These are phyloP conservation scores for Ceratocystiopsis minuta DNA, from an alignment of 2,329 filamentous ascomycete species.

Conservation along the genomic window DNA sequence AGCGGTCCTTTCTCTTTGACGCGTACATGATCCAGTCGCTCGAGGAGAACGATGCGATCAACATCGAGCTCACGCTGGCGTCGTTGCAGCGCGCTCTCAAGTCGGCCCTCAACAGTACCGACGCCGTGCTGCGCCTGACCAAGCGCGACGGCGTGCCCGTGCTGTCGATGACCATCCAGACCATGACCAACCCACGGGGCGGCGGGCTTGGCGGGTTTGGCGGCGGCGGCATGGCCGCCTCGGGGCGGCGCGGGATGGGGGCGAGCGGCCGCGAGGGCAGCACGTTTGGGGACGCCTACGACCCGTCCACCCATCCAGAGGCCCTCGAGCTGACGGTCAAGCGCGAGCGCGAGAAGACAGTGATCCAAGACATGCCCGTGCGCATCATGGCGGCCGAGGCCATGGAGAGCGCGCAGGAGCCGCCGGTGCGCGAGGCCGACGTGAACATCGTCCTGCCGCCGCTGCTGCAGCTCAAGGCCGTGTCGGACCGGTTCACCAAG, in stretches of 20 bases:
- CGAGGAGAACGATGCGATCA: slow-evolving; percentile 71
- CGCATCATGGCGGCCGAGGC: slow-evolving; percentile 67
- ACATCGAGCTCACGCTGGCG: slow-evolving; percentile 82
- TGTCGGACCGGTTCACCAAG: slow-evolving; percentile 89
- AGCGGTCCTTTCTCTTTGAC: slow-evolving; percentile 65
- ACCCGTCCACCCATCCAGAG: slow-evolving; percentile 13
- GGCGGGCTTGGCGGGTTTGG: slow-evolving; percentile 19
- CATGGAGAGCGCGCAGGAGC: slow-evolving; percentile 89
- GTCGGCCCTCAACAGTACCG: slow-evolving; percentile 65
- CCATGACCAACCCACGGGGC: slow-evolving; percentile 38
- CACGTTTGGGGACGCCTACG: background rate
- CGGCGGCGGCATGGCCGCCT: slow-evolving; percentile 16
- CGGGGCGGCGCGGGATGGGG: slow-evolving; percentile 14
- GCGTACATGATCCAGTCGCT: slow-evolving; percentile 73
- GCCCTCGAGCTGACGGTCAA: slow-evolving; percentile 35
- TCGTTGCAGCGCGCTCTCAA: slow-evolving; percentile 81
- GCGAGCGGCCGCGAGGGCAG: slow-evolving; percentile 22
- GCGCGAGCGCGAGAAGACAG: slow-evolving; percentile 70
- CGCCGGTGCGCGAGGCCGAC: slow-evolving; percentile 74
- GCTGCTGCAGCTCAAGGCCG: slow-evolving; percentile 74
- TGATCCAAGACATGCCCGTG: slow-evolving; percentile 93
- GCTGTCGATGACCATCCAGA: slow-evolving; percentile 77
- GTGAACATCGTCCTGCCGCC: slow-evolving; percentile 85
- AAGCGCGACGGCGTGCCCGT: slow-evolving; percentile 82
- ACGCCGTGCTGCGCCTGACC: slow-evolving; percentile 72